Conservation (phyloP, 768 basidiomycete species). For the Mycena olivaceomarginata region DNA sequence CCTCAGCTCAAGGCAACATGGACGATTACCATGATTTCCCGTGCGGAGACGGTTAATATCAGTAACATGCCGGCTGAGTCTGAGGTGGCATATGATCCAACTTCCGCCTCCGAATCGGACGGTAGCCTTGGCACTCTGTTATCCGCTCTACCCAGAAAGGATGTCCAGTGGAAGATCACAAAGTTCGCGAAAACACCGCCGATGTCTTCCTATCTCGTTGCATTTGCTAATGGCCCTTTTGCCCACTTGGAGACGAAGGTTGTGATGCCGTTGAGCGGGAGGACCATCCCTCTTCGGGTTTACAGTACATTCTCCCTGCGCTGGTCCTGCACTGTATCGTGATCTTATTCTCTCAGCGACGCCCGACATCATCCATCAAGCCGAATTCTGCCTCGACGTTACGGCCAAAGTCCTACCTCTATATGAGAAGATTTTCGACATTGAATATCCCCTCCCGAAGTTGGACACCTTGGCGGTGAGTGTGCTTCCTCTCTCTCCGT, state of each 20-base stretch:
- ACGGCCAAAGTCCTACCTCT: slow-evolving; percentile 88
- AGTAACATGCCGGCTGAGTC: slow-evolving; percentile 90
- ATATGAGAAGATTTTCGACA: slow-evolving; percentile 62
- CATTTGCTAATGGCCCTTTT: slow-evolving; percentile 91
- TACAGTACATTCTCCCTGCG: slow-evolving; percentile 62
- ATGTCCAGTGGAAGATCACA: slow-evolving; percentile 84
- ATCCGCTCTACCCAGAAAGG: slow-evolving; percentile 48
- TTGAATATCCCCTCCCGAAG: slow-evolving; percentile 72
- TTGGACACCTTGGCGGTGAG: slow-evolving; percentile 90
- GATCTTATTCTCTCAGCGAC: slow-evolving; percentile 72
- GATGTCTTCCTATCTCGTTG: slow-evolving; percentile 94
- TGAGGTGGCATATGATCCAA: slow-evolving; percentile 68
- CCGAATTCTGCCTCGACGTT: slow-evolving; percentile 91
- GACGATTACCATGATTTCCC: slow-evolving; percentile 85
- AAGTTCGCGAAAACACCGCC: slow-evolving; percentile 88
- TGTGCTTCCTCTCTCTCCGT: slow-evolving; percentile 52
- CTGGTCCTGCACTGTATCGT: not conserved
- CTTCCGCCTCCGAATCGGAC: slow-evolving; percentile 44
- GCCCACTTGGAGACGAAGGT: slow-evolving; percentile 83
- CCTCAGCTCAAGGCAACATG: slow-evolving; percentile 84
- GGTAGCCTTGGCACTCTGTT: slow-evolving; percentile 16
- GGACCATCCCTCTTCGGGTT: slow-evolving; percentile 87
- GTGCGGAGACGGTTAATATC: slow-evolving; percentile 82
- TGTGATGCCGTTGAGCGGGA: slow-evolving; percentile 86
- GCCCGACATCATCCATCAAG: slow-evolving; percentile 87